A percentile compares a stretch with the other conserved stretches of the same genome.
Evolutionary conservation across 192 early-diverging fungal species (phyloP).

Genomic region (Spinellus fusiger): DNA sequence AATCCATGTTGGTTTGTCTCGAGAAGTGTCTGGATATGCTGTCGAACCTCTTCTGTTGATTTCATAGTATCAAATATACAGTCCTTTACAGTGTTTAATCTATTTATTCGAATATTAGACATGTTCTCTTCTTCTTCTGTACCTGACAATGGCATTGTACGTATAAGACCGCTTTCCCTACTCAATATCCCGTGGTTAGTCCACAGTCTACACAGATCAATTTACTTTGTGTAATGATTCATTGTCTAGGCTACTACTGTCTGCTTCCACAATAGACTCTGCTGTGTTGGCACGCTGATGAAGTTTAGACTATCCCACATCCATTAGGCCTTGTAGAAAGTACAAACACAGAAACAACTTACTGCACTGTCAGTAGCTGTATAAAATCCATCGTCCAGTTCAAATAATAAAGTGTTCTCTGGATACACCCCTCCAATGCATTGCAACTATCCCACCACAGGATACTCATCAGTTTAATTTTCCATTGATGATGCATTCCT

Average conservation of each 20-base stretch:
- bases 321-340: too few relatives aligned
- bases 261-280: too few relatives aligned
- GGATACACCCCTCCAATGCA: slow-evolving; percentile 20
- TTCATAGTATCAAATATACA: slow-evolving; percentile 29
- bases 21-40: slow-evolving; percentile 14
- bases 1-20: slow-evolving; percentile 5
- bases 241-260: not conserved
- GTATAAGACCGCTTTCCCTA: slow-evolving; percentile 47
- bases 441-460: not conserved
- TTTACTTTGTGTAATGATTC: not conserved
- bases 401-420: slow-evolving; percentile 41
- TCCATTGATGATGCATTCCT: not conserved
- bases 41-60: slow-evolving; percentile 22
- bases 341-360: too few relatives aligned
- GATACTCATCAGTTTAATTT: not conserved
- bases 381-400: slow-evolving; percentile 42
- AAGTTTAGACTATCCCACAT: not conserved
- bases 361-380: slow-evolving; percentile 42
- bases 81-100: slow-evolving; percentile 28
- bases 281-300: slow-evolving; percentile 3
- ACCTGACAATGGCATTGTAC: slow-evolving; percentile 40
- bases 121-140: not conserved
- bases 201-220: not conserved
- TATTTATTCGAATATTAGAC: not conserved
- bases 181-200: too few relatives aligned